Conservation (phyloP, 2,329 filamentous ascomycete species). For the Hirsutella minnesotensis region DNA sequence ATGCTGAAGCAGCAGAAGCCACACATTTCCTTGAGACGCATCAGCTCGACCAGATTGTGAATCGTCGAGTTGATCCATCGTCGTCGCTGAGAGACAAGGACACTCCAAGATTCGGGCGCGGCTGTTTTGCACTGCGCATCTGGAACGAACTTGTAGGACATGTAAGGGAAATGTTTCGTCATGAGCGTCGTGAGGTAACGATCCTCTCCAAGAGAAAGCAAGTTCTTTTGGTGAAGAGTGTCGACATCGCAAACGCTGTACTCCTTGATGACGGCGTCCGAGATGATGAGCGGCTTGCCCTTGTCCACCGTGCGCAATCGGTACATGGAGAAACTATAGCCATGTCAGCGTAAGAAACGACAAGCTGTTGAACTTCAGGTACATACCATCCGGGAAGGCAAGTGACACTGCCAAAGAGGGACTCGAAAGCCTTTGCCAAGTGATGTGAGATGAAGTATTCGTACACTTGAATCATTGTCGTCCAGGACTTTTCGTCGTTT, state of each 20-base stretch:
- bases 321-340: slow-evolving; percentile 90
- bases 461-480: slow-evolving; percentile 99
- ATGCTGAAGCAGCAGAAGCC: slow-evolving; percentile 99
- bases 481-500: slow-evolving; percentile 91
- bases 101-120: slow-evolving; percentile 86
- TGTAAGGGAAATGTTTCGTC: slow-evolving; percentile 92
- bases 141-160: slow-evolving; percentile 93
- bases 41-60: slow-evolving; percentile 86
- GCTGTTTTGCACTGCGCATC: slow-evolving; percentile 90
- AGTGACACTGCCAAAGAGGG: slow-evolving; percentile 92
- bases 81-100: slow-evolving; percentile 92
- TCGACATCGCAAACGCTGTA: slow-evolving; percentile 86
- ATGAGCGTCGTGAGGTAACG: slow-evolving; percentile 94
- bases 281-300: slow-evolving; percentile 87
- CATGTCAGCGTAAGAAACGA: background rate
- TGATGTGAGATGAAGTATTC: slow-evolving; percentile 99
- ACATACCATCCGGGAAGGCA: slow-evolving; percentile 98
- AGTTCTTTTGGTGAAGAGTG: slow-evolving; percentile 93
- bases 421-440: slow-evolving; percentile 92
- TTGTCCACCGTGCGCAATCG: slow-evolving; percentile 87
- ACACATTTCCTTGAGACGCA: slow-evolving; percentile 85
- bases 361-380: background rate
- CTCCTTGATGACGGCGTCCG: slow-evolving; percentile 75
- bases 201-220: slow-evolving; percentile 90
- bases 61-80: slow-evolving; percentile 99